Conservation (phyloP, 768 basidiomycete species). For the Lactifluus volemus region DNA sequence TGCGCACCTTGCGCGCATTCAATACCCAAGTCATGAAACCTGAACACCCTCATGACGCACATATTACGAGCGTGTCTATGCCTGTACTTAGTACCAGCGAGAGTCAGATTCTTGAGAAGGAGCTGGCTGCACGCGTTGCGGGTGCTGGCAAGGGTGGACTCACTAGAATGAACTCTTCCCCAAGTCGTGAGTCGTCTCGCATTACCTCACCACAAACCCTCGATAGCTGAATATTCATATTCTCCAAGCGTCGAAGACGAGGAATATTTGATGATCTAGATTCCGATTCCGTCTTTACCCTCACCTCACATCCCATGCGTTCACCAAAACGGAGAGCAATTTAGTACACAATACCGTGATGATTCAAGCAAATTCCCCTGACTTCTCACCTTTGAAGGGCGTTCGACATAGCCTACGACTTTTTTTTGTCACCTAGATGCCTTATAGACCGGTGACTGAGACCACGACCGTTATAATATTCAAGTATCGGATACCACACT, state of each 20-base stretch:
- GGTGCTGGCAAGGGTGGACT: conserved; percentile 6
- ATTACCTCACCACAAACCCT: not conserved
- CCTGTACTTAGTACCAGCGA: conserved; percentile 1
- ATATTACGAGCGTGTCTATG: not conserved
- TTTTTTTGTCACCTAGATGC: conserved; percentile 4
- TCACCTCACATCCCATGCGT: no score
- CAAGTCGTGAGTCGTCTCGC: conserved; percentile 3
- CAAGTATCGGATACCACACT: not conserved
- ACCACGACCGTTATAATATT: not conserved
- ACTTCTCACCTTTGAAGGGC: not conserved
- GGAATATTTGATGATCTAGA: not conserved
- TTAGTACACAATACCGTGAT: no score
- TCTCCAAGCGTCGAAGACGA: not conserved
- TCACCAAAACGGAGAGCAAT: no score
- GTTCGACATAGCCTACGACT: not conserved
- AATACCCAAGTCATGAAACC: not conserved
- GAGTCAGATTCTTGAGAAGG: conserved; percentile 5
- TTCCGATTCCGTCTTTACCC: no score
- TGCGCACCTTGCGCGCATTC: conserved; percentile 12
- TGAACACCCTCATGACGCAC: not conserved
- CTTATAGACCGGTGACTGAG: not conserved
- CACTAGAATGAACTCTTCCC: not conserved
- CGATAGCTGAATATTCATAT: not conserved
- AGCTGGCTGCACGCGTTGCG: conserved; percentile 12
- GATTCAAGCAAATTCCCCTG: not conserved